Evolutionary conservation across 2,329 filamentous ascomycete genomes (phyloP).

Genomic region (Nemania serpens): DNA sequence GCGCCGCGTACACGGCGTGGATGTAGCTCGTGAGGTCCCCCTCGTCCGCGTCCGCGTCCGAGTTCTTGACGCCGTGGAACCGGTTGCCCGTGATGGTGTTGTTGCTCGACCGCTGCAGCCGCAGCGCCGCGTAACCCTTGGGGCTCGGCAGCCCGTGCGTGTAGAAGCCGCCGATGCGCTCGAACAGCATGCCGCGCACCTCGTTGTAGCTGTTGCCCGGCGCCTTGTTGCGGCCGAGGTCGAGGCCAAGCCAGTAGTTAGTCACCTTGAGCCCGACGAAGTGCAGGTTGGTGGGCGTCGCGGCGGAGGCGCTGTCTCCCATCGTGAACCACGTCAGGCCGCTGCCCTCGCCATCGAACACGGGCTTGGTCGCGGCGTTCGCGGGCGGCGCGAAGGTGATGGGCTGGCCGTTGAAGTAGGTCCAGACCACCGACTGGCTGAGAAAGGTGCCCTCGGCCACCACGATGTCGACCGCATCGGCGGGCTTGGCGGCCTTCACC

Average conservation of each 20-base stretch:
- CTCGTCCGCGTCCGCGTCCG: slow-evolving; percentile 35
- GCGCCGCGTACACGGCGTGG: slow-evolving; percentile 26
- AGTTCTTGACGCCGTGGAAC: slow-evolving; percentile 30
- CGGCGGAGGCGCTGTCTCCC: slow-evolving; percentile 14
- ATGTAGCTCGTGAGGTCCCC: slow-evolving; percentile 41
- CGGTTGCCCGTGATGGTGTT: slow-evolving; percentile 24
- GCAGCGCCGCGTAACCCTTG: slow-evolving; percentile 25
- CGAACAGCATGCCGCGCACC: slow-evolving; percentile 26
- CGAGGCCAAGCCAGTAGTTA: slow-evolving; percentile 28
- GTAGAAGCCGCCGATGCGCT: slow-evolving; percentile 26
- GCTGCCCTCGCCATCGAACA: slow-evolving; percentile 24
- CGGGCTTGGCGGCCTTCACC: slow-evolving; percentile 11
- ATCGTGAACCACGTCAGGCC: slow-evolving; percentile 28
- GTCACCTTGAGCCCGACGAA: slow-evolving; percentile 24
- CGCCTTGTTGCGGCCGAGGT: slow-evolving; percentile 24
- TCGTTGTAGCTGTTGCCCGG: slow-evolving; percentile 23
- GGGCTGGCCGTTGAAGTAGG: slow-evolving; percentile 27
- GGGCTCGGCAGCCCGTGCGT: slow-evolving; percentile 15
- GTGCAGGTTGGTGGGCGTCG: slow-evolving; percentile 18
- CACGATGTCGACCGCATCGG: slow-evolving; percentile 22
- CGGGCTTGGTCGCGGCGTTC: slow-evolving; percentile 17
- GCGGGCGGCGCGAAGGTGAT: slow-evolving; percentile 22
- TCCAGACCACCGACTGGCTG: slow-evolving; percentile 24
- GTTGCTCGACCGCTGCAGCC: slow-evolving; percentile 24
- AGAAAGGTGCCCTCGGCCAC: slow-evolving; percentile 20